These are phyloP conservation scores for Fraxinus ornus DNA, from an alignment of 305 asterid species.

Conservation along the genomic window DNA sequence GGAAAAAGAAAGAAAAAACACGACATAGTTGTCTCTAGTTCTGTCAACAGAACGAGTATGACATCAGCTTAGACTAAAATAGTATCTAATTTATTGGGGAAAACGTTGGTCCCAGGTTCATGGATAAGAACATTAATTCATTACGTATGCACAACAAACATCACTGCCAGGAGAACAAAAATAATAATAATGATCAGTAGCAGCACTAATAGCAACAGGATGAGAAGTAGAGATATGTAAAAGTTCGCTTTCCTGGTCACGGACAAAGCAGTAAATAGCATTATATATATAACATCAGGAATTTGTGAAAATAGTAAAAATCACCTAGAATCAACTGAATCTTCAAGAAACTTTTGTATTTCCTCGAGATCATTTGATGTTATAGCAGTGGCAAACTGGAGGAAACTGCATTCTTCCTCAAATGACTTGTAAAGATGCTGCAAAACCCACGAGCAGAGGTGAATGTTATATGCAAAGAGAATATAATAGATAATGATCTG, in stretches of 20 bases:
- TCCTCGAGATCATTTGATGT: constrained; percentile 90
- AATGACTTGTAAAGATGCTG: constrained; percentile 88
- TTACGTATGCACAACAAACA: not conserved
- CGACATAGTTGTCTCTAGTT: not conserved
- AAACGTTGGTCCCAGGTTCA: not conserved
- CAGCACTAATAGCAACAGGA: not conserved
- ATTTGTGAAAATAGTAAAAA: constrained; percentile 13
- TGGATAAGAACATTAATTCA: not conserved
- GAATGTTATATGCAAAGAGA: constrained; percentile 19
- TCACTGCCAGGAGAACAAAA: not conserved
- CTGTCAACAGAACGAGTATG: not conserved
- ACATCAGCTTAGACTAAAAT: not conserved
- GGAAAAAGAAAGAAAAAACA: not conserved
- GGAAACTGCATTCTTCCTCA: constrained; percentile 70
- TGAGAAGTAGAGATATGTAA: not conserved
- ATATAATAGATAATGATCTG: not conserved
- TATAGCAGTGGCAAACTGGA: constrained; percentile 80
- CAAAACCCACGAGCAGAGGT: constrained; percentile 30
- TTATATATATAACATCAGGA: constrained; percentile 9
- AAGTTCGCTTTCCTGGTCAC: not conserved
- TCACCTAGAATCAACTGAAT: constrained; percentile 83
- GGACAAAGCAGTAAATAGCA: constrained; percentile 3
- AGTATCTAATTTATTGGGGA: not conserved
- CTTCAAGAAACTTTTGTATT: constrained; percentile 86
- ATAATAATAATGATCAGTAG: not conserved